Evolutionary conservation across 306 rosid species (phyloP).

Genomic region (Cyamopsis tetragonoloba): DNA sequence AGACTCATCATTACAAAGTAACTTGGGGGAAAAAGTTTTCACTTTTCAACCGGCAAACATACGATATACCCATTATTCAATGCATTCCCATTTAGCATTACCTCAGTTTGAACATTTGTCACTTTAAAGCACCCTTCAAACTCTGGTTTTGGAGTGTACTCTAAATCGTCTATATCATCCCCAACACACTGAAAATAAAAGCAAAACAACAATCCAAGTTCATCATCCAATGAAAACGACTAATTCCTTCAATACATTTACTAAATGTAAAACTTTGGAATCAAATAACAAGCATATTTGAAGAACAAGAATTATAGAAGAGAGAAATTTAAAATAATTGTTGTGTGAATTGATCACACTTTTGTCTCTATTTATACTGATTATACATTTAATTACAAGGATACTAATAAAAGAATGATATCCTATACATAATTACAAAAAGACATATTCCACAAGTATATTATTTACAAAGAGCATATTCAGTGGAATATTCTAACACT

Average conservation of each 20-base stretch:
- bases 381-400: too few relatives aligned
- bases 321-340: too few relatives aligned
- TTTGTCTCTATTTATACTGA: too few relatives aligned
- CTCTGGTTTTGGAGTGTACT: constrained; percentile 96
- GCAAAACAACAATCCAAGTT: constrained; percentile 20
- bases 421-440: too few relatives aligned
- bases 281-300: background rate
- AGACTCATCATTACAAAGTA: constrained; percentile 13
- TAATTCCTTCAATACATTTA: constrained; percentile 6
- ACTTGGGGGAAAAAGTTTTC: background rate
- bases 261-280: constrained; percentile 12
- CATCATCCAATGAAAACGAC: constrained; percentile 12
- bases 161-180: constrained; percentile 82
- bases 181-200: constrained; percentile 84
- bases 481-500: too few relatives aligned
- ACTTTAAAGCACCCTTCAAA: constrained; percentile 87
- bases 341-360: too few relatives aligned
- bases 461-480: too few relatives aligned
- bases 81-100: constrained; percentile 27
- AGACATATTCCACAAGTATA: too few relatives aligned
- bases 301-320: too few relatives aligned
- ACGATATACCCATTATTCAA: background rate
- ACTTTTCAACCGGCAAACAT: constrained; percentile 9
- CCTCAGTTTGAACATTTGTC: constrained; percentile 91
- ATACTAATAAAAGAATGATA: too few relatives aligned